Evolutionary conservation across 2,329 filamentous ascomycete genomes (phyloP).

Genomic region (Colletotrichum lini): DNA sequence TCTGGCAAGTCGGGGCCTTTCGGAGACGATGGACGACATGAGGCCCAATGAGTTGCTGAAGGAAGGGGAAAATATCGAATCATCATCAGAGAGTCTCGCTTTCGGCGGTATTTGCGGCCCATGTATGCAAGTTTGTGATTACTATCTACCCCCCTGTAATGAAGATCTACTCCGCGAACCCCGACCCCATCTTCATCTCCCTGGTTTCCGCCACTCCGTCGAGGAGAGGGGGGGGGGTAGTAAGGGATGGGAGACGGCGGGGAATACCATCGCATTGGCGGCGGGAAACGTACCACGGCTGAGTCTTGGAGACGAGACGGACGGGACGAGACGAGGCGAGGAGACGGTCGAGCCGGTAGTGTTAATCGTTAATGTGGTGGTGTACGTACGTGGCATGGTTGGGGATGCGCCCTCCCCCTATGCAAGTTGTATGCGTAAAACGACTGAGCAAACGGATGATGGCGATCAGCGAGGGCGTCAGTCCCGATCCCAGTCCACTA

Average conservation of each 20-base stretch:
- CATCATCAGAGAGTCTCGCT: neutral
- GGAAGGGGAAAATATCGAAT: neutral
- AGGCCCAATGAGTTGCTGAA: neutral
- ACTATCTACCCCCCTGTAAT: constrained; percentile 13
- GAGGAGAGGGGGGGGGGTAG: constrained; percentile 30
- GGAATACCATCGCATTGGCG: neutral
- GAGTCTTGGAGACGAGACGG: constrained; percentile 1
- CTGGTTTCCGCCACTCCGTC: constrained; percentile 35
- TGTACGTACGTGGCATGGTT: too few species aligned
- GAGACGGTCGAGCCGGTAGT: too few species aligned
- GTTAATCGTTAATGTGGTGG: too few species aligned
- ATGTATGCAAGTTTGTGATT: constrained; percentile 17
- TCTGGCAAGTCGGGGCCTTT: neutral
- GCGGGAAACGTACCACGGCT: constrained; percentile 15
- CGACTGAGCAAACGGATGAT: constrained; percentile 20
- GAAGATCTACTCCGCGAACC: constrained; percentile 13
- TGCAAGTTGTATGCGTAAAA: constrained; percentile 28
- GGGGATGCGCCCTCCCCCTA: neutral
- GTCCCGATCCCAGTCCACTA: constrained; percentile 32
- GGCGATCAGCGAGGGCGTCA: constrained; percentile 28
- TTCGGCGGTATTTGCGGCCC: constrained; percentile 22
- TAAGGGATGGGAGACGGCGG: constrained; percentile 13
- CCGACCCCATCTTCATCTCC: constrained; percentile 26
- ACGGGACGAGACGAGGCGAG: too few species aligned
- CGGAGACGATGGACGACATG: neutral